Base-by-base conservation (phyloP, 116 monocot species). In the Cymodocea nodosa region DNA sequence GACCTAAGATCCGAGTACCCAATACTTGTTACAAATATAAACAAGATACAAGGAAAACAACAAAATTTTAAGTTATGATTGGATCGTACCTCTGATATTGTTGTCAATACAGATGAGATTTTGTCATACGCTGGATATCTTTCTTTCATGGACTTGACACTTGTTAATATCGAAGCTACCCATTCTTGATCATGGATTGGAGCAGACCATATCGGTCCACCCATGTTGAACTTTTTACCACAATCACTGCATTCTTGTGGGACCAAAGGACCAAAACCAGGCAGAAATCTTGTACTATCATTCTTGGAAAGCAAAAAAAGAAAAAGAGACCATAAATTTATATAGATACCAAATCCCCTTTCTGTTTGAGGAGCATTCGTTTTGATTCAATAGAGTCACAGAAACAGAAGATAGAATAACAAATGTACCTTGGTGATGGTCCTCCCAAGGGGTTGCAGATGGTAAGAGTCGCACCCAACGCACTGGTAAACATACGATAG, bases 121-220 rank as follows among this genome's bases (percentile, higher is more conserved):
- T 74, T 94, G 16, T 86, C 84, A 79, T 89, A 89, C 56, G 94
- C 94, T 44, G 94, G 94, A 77, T 94, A 89, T 64, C 82, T 73
- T 25, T 82, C 84, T 73, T 81, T 86, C 84, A 75, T 77, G 23
- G 77, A 61, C 72, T 77, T 82, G 30, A 89, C 84, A 77, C 78
- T 83, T 54, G 67, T 68, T 56, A 94, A 72, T 20, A 74, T 84
- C 37, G 89, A 94, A 36, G 74, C 63, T 34, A 84, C 87, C 89
- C 94, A 94, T 34, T 87, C 84, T 67, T 84, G 86, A 56, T 94
- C 94, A 73, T 94, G 94, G 58, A 94, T 94, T 23, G 94, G 89
- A 58, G 89, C 94, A 66, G 89, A 82, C 94, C 94, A 94, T 73
- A 94, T 94, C 18, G 89, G 94, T 18, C 94, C 94, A 66, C 94